Base-by-base conservation (phyloP, 768 basidiomycete species). In the Dioszegia hungarica region DNA sequence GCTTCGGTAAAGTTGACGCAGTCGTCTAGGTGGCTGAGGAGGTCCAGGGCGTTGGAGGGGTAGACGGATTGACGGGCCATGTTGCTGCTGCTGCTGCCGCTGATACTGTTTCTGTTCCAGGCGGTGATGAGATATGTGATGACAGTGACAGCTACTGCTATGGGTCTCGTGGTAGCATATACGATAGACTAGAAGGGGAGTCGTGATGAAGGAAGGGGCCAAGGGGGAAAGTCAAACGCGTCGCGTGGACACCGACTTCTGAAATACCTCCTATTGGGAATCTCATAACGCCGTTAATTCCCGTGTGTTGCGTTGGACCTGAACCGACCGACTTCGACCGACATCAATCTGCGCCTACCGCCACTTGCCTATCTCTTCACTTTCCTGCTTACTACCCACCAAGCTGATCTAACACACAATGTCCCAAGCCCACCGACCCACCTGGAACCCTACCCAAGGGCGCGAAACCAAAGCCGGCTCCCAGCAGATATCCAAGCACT, bases 391-490 rank as follows among this genome's bases (percentile, higher is more conserved):
- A 52, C 40, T 20, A 12, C 12, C 25, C 19, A 33, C 6, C 38
- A n/a, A n/a, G n/a, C n/a, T n/a, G n/a, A n/a, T n/a, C 25, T 10
- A 19, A 43, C 9, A 24, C 55, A 60, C 15, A n/a, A 75, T 75
- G 74, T 75, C 74, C 27, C 70, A 75, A 64, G 74, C 74, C 17
- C 74, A 75, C 59, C 39, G 74, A 64, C 74, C 74, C 27, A 72
- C 70, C 84, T 98, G 93, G 93, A 89, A 93, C 64, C 94, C 94
- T 1, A 92, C 93, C 0, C 89, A 93, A 77, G 94, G 89, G 31
- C 84, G 85, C 67, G 90, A 95, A 78, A 86, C 90, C 60, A 90
- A 89, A 74, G 88, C 88, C 3, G 90, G 90, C 56, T 92, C 91
- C 49, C 84, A 90, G 57, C 90, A 94, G 72, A 91, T 86, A 79